Evolutionary conservation across 2,329 filamentous ascomycete genomes (phyloP).

Genomic region (Aureobasidium sp.): DNA sequence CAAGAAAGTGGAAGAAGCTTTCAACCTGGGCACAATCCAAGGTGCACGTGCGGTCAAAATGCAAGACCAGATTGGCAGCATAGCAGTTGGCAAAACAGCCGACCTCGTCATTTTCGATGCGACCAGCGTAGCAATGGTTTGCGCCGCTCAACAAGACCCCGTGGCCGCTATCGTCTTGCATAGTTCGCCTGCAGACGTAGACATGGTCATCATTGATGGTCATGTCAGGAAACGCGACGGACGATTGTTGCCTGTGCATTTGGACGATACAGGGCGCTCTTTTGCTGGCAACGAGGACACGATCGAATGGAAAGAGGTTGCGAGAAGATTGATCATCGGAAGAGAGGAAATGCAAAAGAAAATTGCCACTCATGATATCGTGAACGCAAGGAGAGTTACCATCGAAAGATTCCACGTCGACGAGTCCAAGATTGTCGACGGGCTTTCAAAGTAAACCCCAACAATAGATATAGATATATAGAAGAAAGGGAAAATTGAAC

Average conservation of each 20-base stretch:
- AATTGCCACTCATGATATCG: conserved; percentile 1
- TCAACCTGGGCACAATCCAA: conserved; percentile 45
- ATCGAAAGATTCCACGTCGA: neutral
- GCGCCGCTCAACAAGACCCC: conserved; percentile 36
- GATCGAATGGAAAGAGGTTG: no score
- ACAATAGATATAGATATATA: neutral
- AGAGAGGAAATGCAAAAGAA: neutral
- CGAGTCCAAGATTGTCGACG: neutral
- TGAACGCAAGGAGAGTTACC: neutral
- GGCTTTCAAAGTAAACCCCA: neutral
- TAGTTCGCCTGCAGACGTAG: conserved; percentile 36
- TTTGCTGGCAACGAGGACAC: no score
- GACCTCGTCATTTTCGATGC: conserved; percentile 46
- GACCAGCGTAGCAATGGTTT: conserved; percentile 36
- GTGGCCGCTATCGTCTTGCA: conserved; percentile 40
- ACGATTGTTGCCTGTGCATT: no score
- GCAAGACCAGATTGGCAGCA: conserved; percentile 37
- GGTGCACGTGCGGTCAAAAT: conserved; percentile 40
- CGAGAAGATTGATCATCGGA: conserved; percentile 7
- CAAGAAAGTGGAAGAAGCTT: conserved; percentile 37
- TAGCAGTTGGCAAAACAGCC: conserved; percentile 42
- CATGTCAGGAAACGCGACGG: conserved; percentile 34
- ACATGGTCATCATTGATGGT: conserved; percentile 40
- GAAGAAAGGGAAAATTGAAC: neutral
- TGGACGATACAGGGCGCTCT: no score